Evolutionary conservation across 495 filamentous ascomycete genomes (phyloP).

Genomic region (Aspergillus panamensis): DNA sequence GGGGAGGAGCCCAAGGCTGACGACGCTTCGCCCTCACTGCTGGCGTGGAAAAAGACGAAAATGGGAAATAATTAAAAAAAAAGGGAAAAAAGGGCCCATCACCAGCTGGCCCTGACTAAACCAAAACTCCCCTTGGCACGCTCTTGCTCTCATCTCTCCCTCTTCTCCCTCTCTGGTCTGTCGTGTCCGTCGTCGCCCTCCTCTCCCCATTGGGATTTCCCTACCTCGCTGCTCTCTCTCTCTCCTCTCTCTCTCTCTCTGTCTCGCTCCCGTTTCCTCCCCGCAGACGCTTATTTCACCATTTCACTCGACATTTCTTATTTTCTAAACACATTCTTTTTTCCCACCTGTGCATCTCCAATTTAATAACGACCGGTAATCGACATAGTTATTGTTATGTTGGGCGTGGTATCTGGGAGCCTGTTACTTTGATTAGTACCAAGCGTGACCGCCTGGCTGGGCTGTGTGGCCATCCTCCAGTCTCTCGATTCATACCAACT

Average conservation of each 20-base stretch:
- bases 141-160: conserved; percentile 11
- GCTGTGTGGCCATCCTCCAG: conserved; percentile 27
- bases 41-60: conserved; percentile 28
- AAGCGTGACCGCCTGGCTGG: conserved; percentile 31
- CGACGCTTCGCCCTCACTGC: conserved; percentile 40
- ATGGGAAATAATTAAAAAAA: conserved; percentile 9
- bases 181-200: conserved; percentile 7
- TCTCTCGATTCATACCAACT: conserved; percentile 23
- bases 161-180: conserved; percentile 11
- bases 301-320: conserved; percentile 7
- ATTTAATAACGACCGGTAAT: not conserved
- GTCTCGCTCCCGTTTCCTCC: conserved; percentile 9
- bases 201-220: conserved; percentile 13
- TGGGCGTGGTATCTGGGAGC: conserved; percentile 6
- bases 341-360: not conserved
- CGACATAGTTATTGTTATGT: conserved; percentile 8
- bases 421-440: conserved; percentile 26
- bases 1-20: conserved; percentile 39
- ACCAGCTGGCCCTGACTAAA: conserved; percentile 9
- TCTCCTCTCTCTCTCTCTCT: conserved; percentile 13
- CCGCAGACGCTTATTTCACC: not conserved
- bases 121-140: not conserved
- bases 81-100: conserved; percentile 12
- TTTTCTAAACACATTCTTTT: not conserved
- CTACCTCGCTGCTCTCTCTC: not conserved